Evolutionary conservation across 192 early-diverging fungal species (phyloP).

Genomic region (Kappamyces sp.): DNA sequence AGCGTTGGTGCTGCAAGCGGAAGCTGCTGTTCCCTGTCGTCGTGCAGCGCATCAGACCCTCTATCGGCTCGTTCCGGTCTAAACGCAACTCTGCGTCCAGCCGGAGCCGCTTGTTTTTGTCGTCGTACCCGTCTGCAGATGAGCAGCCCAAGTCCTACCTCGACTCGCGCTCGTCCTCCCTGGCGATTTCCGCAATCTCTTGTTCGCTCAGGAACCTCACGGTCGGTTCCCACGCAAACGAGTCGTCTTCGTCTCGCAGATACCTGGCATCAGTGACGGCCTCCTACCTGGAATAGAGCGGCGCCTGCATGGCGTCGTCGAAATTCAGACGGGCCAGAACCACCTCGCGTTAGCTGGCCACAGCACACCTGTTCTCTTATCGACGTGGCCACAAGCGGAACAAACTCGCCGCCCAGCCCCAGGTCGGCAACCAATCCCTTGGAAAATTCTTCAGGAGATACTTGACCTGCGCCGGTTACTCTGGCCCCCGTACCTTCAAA

Average conservation of each 20-base stretch:
- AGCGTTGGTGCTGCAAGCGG: too few relatives aligned
- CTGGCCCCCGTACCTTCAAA: slow-evolving; percentile 20
- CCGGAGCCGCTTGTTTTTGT: background rate
- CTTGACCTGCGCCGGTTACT: background rate
- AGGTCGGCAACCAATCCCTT: slow-evolving; percentile 60
- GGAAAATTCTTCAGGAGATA: slow-evolving; percentile 69
- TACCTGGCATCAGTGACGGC: background rate
- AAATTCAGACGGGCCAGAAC: slow-evolving; percentile 30
- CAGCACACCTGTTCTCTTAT: slow-evolving; percentile 68
- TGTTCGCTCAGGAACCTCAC: slow-evolving; percentile 23
- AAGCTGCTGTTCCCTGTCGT: too few relatives aligned
- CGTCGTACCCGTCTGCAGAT: slow-evolving; percentile 1
- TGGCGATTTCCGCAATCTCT: slow-evolving; percentile 27
- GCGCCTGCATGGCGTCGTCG: slow-evolving; percentile 21
- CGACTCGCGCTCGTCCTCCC: slow-evolving; percentile 29
- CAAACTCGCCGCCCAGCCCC: slow-evolving; percentile 75
- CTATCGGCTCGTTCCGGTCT: too few relatives aligned
- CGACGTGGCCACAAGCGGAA: slow-evolving; percentile 64
- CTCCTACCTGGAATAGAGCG: slow-evolving; percentile 8
- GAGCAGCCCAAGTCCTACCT: slow-evolving; percentile 14
- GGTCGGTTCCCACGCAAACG: slow-evolving; percentile 26
- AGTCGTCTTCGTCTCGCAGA: slow-evolving; percentile 20
- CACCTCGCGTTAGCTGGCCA: too few relatives aligned
- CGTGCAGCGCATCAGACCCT: too few relatives aligned
- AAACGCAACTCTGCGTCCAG: too few relatives aligned